Evolutionary conservation across 225 moss, liverwort and hornwort genomes (phyloP), one percentile per base, ranked within the genome.

Genomic region (Bryum argenteum): DNA sequence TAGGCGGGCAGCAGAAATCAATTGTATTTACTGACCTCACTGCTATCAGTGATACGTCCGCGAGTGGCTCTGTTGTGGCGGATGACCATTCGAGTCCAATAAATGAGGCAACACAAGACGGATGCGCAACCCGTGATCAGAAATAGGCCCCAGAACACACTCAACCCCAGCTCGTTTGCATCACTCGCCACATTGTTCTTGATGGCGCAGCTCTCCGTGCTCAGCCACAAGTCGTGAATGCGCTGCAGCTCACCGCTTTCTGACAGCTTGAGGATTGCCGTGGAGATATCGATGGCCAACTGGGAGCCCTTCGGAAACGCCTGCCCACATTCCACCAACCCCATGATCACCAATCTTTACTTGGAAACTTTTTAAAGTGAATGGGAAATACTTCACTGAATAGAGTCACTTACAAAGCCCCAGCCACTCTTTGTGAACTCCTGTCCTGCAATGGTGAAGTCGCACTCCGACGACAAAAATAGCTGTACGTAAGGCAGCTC

Each of bases 351-450:
- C 18, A 18, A 39, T 1, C 17, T 17, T 11, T n/a, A 41, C 53
- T 56, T 16, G 54, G 28, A 44, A 10, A 6, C 5, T 33, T 33
- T 33, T 33, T 33, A 4, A 33, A 59, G 15, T 23, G 22, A 43
- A 45, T 10, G 44, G 19, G 55, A 6, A 33, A 33, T 33, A 33
- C 7, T 33, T 33, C 33, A 33, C 2, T 45, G 18, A 14, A 65
- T 15, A 28, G 28, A 65, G 58, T 28, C 20, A 84, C 90, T 58
- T 87, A 98, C 97, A 79, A 98, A 98, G 71, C 97, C 97, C 97
- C 94, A 98, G 58, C 97, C 97, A 79, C 94, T 88, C 76, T 91
- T 98, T 4, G 94, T 94, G 73, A 98, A 98, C 82, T 94, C 97
- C 67, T 94, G 92, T 24, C 97, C 97, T 0, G 94, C 89, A 55